Evolutionary conservation across 805 yeast species (phyloP).

Genomic region (Kurtzmaniella fragi): DNA sequence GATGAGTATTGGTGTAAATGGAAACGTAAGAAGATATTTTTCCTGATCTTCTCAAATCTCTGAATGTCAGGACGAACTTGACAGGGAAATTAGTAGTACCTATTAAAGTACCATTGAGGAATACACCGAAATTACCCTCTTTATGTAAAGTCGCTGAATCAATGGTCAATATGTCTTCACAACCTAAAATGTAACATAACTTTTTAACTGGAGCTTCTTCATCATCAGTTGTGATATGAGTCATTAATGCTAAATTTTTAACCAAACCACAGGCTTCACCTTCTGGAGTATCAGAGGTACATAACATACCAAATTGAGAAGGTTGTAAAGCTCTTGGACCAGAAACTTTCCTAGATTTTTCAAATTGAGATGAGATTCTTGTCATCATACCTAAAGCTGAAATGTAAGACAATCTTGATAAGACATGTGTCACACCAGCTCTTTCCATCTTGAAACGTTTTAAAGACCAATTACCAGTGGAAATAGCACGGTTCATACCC

Average conservation of each 20-base stretch:
- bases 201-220: constrained; percentile 85
- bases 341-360: constrained; percentile 93
- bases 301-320: constrained; percentile 97
- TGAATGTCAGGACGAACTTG: constrained; percentile 74
- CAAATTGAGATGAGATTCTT: constrained; percentile 97
- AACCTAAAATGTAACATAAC: constrained; percentile 78
- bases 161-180: constrained; percentile 74
- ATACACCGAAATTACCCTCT: constrained; percentile 75
- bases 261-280: constrained; percentile 99
- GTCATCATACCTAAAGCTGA: constrained; percentile 99
- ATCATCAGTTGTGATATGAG: constrained; percentile 97
- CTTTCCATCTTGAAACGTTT: constrained; percentile 99
- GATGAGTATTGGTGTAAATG: constrained; percentile 84
- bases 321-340: constrained; percentile 99
- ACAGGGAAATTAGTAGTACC: constrained; percentile 87
- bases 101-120: constrained; percentile 88
- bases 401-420: constrained; percentile 85
- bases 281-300: constrained; percentile 98
- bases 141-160: constrained; percentile 82
- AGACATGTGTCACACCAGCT: constrained; percentile 97
- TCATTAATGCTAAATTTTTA: constrained; percentile 94
- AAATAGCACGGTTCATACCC: constrained; percentile 92
- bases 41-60: constrained; percentile 78
- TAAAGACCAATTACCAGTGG: constrained; percentile 98
- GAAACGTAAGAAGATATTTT: constrained; percentile 87